Percentiles rank a stretch among this genome's conserved stretches.
Evolutionary conservation across 306 rosid species (phyloP).

Genomic region (Acacia crassicarpa): DNA sequence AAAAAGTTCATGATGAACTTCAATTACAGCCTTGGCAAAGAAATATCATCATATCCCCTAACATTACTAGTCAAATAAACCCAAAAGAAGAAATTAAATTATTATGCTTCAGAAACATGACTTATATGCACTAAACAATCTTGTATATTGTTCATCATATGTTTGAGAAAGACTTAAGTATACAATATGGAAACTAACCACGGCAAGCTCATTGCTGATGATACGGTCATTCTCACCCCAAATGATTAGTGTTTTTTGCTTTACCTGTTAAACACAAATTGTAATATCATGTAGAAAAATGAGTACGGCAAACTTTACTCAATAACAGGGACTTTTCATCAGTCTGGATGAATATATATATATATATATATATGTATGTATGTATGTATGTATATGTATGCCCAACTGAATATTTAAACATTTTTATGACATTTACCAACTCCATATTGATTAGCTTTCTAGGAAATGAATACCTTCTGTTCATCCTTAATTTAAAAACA

Average conservation of each 20-base stretch:
- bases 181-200: conserved; percentile 53
- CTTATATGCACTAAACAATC: background rate
- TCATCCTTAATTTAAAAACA: background rate
- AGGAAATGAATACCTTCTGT: background rate
- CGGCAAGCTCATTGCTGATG: conserved; percentile 78
- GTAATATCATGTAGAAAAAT: conserved; percentile 3
- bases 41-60: background rate
- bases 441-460: conserved; percentile 1
- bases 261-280: conserved; percentile 57
- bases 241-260: conserved; percentile 82
- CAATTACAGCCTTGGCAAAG: background rate
- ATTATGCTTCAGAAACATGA: conserved; percentile 4
- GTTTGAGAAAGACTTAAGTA: conserved; percentile 25
- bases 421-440: conserved; percentile 10
- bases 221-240: conserved; percentile 95
- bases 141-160: background rate
- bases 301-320: background rate
- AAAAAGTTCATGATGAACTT: conserved; percentile 13
- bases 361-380: background rate
- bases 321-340: conserved; percentile 8
- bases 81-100: background rate
- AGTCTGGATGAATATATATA: background rate
- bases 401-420: background rate
- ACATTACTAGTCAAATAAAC: background rate
- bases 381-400: background rate